Base-by-base conservation (phyloP, 1,284 basidiomycete species). In the Boletus semigastroideus region DNA sequence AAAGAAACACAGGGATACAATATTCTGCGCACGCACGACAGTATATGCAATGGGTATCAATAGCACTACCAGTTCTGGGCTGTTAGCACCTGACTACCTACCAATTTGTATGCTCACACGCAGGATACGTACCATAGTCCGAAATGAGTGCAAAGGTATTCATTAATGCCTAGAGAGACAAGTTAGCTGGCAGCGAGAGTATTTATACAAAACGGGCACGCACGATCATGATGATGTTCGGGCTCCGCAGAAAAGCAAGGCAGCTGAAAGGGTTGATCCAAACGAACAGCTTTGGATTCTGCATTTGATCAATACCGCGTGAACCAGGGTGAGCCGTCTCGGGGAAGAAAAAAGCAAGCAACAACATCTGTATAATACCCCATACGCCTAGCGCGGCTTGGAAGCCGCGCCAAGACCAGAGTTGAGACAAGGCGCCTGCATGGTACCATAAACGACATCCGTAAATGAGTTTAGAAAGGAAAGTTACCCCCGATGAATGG, bases 341-440 rank as follows among this genome's bases (percentile, higher is more conserved):
- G 0, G 91, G 89, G 16, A 90, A 74, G 49, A 79, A 76, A 17
- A 80, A 48, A 8, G 72, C 62, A 28, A 84, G 74, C 9, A 78
- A 60, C 0, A 78, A 27, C 31, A 83, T 72, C 1, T 77, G 74
- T 3, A 78, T 51, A 0, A 77, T 55, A 5, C 78, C 78, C 33
- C 73, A 65, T 0, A 74, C 61, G 2, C 77, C 79, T 2, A 90
- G 54, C 0, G 68, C 61, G 33, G 70, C 68, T 66, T 92, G 88
- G 64, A 87, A 82, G 2, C 78, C 63, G 3, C 88, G 78, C 90
- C 90, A 92, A 0, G 87, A 84, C 37, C 74, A 74, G 54, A 83
- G 84, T 48, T 82, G 69, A 0, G 83, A 73, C 0, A 74, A 69
- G 20, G 74, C 27, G 34, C 81, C 82, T 70, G 19, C 25, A 50